These are phyloP conservation scores for Herpetospermum pedunculosum DNA, from an alignment of 306 rosid species.

Conservation along the genomic window DNA sequence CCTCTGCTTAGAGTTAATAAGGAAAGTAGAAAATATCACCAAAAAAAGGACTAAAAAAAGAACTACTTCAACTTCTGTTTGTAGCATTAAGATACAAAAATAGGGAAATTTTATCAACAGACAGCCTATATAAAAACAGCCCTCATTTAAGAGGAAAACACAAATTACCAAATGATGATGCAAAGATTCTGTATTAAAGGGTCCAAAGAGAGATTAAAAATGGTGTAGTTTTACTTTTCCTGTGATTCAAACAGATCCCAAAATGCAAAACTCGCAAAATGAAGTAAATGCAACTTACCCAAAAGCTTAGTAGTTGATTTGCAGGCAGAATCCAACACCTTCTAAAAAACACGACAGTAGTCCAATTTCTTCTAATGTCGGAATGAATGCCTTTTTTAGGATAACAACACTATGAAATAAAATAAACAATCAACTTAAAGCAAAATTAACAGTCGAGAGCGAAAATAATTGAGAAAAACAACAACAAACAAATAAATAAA, in stretches of 20 bases:
- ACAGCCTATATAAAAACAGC: background rate
- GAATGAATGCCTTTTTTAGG: background rate
- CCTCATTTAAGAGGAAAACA: background rate
- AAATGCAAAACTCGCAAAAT: background rate
- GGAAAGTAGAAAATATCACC: background rate
- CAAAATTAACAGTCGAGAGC: background rate
- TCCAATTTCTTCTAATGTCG: background rate
- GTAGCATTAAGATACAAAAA: background rate
- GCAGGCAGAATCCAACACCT: background rate
- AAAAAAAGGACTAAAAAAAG: background rate
- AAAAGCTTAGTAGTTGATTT: background rate
- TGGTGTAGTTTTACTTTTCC: background rate
- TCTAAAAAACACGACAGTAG: background rate
- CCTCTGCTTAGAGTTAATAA: background rate
- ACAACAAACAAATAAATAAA: background rate
- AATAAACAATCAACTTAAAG: background rate
- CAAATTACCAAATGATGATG: background rate
- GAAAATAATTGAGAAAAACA: background rate
- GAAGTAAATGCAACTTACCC: background rate
- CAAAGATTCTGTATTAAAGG: background rate
- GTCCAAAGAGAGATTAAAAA: background rate
- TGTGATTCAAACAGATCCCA: background rate
- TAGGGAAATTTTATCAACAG: background rate
- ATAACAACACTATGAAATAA: background rate
- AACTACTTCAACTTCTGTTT: background rate